Base-by-base conservation (phyloP, 1,284 basidiomycete genomes). In the Naganishia liquefaciens region DNA sequence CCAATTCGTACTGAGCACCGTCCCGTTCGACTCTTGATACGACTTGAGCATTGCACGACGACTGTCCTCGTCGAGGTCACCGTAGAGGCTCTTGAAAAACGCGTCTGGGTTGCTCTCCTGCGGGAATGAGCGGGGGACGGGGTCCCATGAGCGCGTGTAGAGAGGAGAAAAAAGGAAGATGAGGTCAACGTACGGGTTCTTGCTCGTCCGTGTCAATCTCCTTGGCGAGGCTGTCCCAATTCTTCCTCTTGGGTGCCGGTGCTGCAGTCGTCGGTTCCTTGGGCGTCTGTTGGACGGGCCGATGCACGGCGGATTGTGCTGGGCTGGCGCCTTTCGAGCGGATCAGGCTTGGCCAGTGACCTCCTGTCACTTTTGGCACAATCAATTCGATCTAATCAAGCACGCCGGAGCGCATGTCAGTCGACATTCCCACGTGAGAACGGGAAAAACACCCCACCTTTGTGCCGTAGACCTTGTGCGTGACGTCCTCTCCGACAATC, bases 31-130 rank as follows among this genome's bases (percentile, higher is more conserved):
- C 81, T 95, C 92, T 65, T 84, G 83, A 76, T 90, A 96, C 75
- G 90, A 93, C 84, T 97, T 97, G 86, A 96, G 87, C 92, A 97
- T 97, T 0, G 93, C 94, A 44, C 87, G 84, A 72, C 83, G 86
- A 3, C 91, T 91, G 73, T 96, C 90, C 0, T 91, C 89, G 73
- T 95, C 91, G 13, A 91, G 89, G 73, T 89, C 88, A 3, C 82
- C 82, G 73, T 89, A 97, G 66, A 97, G 85, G 80, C 75, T 72
- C 30, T 79, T 74, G 68, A 82, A 82, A 51, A 82, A 74, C 57
- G 77, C 68, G 67, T 77, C 63, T 5, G 64, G 37, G 27, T 21
- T 63, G 17, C 43, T 17, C n/a, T 55, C 33, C 52, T 60, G 28
- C 28, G 50, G 21, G 30, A 33, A 21, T 23, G 46, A 47, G n/a